Evolutionary conservation across 805 yeast genomes (phyloP).

Genomic region (Isabelozyma heimii): DNA sequence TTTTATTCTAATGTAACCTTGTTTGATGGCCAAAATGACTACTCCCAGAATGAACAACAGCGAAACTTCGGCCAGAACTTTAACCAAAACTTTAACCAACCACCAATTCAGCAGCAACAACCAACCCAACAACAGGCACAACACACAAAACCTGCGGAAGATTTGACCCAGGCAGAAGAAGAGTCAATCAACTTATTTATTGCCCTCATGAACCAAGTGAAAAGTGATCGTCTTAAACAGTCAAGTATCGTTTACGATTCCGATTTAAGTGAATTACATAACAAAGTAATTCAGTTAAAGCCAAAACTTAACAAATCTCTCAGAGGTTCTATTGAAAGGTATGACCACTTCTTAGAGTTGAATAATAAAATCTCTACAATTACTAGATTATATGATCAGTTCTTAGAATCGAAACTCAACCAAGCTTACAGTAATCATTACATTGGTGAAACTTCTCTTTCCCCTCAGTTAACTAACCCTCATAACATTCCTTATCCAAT

Average conservation of each 20-base stretch:
- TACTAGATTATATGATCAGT: slow-evolving; percentile 70
- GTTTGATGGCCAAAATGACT: slow-evolving; percentile 4
- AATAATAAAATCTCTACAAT: slow-evolving; percentile 77
- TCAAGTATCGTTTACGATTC: slow-evolving; percentile 42
- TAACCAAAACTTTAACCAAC: neutral
- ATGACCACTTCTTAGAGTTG: slow-evolving; percentile 67
- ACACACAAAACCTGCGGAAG: slow-evolving; percentile 15
- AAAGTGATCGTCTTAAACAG: slow-evolving; percentile 44
- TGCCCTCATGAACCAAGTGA: slow-evolving; percentile 55
- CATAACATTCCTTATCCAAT: neutral
- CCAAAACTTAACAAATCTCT: slow-evolving; percentile 68
- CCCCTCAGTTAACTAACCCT: neutral
- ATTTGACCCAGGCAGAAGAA: slow-evolving; percentile 61
- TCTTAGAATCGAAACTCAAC: slow-evolving; percentile 53
- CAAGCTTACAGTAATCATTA: slow-evolving; percentile 35
- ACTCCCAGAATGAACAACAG: slow-evolving; percentile 1
- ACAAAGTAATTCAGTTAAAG: slow-evolving; percentile 56
- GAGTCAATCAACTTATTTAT: slow-evolving; percentile 68
- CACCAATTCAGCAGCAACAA: slow-evolving; percentile 6
- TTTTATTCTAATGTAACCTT: slow-evolving; percentile 29
- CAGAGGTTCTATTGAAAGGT: slow-evolving; percentile 54
- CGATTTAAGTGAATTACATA: slow-evolving; percentile 55
- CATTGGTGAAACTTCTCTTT: slow-evolving; percentile 1
- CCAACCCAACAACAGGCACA: slow-evolving; percentile 3
- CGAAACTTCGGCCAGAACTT: slow-evolving; percentile 5